phyloP scores from a whole-genome alignment of 1,284 basidiomycete genomes.

The Tetrapyrgos nigripes region DNA sequence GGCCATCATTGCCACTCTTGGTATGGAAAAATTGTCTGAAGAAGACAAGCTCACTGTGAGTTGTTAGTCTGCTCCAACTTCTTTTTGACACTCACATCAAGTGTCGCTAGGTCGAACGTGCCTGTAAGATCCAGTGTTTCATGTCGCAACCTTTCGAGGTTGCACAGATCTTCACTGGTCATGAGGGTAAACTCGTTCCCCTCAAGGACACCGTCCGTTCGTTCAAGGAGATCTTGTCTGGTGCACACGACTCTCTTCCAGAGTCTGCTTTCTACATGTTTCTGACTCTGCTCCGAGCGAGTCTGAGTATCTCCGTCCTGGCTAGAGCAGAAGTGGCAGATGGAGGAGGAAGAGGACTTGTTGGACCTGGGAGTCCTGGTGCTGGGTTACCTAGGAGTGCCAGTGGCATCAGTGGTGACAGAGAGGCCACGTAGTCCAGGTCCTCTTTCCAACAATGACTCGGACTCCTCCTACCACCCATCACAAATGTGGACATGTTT shows the following conservation, averaged over 20 bases:
- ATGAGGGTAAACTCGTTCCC: conserved; percentile 94
- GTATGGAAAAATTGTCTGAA: conserved; percentile 99
- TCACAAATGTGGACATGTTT: too few species aligned
- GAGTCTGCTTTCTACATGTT: conserved; percentile 97
- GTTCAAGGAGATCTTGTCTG: conserved; percentile 96
- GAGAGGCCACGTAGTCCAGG: too few species aligned
- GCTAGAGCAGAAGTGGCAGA: too few species aligned
- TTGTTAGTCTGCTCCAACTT: conserved; percentile 18
- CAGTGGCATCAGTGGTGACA: too few species aligned
- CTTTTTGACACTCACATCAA: too few species aligned
- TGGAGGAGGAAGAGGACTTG: too few species aligned
- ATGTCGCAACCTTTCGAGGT: conserved; percentile 99
- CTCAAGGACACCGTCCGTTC: conserved; percentile 93
- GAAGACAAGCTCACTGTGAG: conserved; percentile 98
- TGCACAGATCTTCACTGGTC: conserved; percentile 99
- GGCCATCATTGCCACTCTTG: conserved; percentile 95
- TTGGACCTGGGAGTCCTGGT: too few species aligned
- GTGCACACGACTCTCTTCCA: conserved; percentile 87
- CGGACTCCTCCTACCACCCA: too few species aligned
- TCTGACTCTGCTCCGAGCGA: too few species aligned
- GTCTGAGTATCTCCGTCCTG: too few species aligned
- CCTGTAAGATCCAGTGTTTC: conserved; percentile 94
- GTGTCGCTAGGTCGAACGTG: conserved; percentile 75
- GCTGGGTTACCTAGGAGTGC: too few species aligned
- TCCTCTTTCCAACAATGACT: too few species aligned